phyloP scores from a whole-genome alignment of 257 asterid genomes.

The Datura wrightii region DNA sequence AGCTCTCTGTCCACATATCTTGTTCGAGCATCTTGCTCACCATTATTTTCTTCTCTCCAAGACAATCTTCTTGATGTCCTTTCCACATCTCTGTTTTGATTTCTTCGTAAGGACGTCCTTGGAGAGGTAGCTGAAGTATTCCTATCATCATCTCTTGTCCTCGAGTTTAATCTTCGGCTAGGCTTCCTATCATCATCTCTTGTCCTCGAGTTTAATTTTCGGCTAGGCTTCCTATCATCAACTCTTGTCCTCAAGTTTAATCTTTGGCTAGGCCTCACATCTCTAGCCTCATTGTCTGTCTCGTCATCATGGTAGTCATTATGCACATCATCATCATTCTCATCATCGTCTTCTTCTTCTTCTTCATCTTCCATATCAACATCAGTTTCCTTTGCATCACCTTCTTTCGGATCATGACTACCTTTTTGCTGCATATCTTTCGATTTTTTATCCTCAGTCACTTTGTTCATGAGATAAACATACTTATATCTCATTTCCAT shows the following conservation, averaged over 20 bases:
- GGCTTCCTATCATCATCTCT: conserved; percentile 10
- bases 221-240: neutral
- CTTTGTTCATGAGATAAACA: conserved; percentile 64
- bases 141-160: conserved; percentile 7
- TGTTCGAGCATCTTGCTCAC: conserved; percentile 39
- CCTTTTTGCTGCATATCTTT: conserved; percentile 44
- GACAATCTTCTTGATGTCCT: conserved; percentile 26
- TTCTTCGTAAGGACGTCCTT: neutral
- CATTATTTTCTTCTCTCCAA: conserved; percentile 26
- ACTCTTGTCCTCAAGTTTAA: conserved; percentile 18
- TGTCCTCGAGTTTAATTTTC: neutral
- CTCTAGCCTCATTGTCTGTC: neutral
- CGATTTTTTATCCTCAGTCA: conserved; percentile 48
- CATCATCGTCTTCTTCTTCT: conserved; percentile 50
- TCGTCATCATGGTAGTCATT: conserved; percentile 37
- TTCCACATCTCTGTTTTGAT: conserved; percentile 8
- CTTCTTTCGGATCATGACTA: conserved; percentile 42
- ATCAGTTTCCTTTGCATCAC: conserved; percentile 43
- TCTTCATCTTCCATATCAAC: conserved; percentile 42
- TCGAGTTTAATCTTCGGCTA: neutral
- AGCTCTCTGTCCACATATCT: conserved; percentile 26
- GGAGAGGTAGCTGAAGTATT: conserved; percentile 16
- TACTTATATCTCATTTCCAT: conserved; percentile 70
- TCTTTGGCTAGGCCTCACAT: neutral
- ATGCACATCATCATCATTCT: conserved; percentile 44